phyloP scores from a whole-genome alignment of 2,329 filamentous ascomycete genomes.

The Pseudogymnoascus sp. region DNA sequence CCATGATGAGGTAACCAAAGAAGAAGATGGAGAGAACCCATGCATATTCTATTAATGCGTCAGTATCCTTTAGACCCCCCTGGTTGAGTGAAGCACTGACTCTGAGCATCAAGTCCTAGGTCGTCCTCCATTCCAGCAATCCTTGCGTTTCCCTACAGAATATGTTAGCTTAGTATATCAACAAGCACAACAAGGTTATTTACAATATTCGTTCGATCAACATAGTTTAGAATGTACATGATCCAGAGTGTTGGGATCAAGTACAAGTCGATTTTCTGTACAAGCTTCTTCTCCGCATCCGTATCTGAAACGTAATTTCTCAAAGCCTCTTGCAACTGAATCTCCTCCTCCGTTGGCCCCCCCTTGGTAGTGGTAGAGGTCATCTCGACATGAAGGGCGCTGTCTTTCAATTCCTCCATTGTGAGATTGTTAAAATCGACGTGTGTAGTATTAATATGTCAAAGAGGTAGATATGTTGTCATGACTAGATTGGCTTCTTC shows the following conservation, averaged over 20 bases:
- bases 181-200: neutral
- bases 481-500: neutral
- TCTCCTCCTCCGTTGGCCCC: conserved; percentile 13
- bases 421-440: neutral
- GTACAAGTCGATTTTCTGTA: conserved; percentile 45
- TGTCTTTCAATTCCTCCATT: conserved; percentile 5
- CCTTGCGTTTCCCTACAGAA: conserved; percentile 39
- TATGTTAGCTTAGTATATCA: neutral
- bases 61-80: neutral
- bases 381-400: conserved; percentile 15
- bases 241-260: conserved; percentile 44
- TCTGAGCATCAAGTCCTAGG: conserved; percentile 25
- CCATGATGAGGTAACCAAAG: conserved; percentile 42
- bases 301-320: conserved; percentile 25
- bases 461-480: neutral
- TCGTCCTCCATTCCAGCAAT: conserved; percentile 46
- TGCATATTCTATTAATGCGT: conserved; percentile 14
- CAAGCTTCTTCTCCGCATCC: conserved; percentile 25
- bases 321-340: conserved; percentile 21
- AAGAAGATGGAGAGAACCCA: conserved; percentile 32
- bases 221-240: conserved; percentile 49
- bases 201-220: conserved; percentile 42
- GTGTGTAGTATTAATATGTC: neutral
- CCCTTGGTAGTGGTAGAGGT: conserved; percentile 12
- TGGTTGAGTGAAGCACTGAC: neutral